Percentiles rank a stretch among this genome's conserved stretches.
phyloP scores from a whole-genome alignment of 2,329 filamentous ascomycete species.

The Thielaviopsis musarum region DNA sequence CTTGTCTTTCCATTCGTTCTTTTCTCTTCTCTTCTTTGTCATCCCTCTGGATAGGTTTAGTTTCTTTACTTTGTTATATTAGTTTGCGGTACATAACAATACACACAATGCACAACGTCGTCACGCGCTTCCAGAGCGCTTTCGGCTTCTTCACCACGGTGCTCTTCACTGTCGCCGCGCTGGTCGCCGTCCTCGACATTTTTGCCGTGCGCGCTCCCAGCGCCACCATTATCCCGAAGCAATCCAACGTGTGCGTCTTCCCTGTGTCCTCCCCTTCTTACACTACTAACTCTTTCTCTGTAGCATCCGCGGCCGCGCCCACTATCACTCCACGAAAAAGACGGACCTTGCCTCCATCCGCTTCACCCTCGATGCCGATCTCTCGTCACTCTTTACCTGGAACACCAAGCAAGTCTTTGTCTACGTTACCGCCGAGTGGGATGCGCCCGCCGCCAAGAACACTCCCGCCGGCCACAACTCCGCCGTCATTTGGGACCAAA shows the following conservation, averaged over 20 bases:
- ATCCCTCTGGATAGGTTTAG: background rate
- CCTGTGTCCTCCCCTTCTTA: background rate
- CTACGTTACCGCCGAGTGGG: constrained; percentile 75
- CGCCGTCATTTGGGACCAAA: constrained; percentile 89
- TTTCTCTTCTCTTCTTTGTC: background rate
- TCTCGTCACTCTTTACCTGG: constrained; percentile 90
- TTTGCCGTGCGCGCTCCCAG: constrained; percentile 50
- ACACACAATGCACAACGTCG: constrained; percentile 62
- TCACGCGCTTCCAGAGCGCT: constrained; percentile 75
- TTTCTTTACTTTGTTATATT: background rate
- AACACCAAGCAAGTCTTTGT: constrained; percentile 98
- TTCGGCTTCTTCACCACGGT: constrained; percentile 98
- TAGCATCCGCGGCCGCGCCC: constrained; percentile 77
- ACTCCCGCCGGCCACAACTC: constrained; percentile 27
- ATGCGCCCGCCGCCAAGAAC: constrained; percentile 18
- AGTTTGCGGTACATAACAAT: too few relatives aligned
- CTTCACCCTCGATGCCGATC: constrained; percentile 84
- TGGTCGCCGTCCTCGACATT: constrained; percentile 71
- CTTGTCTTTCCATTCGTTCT: background rate
- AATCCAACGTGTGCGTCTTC: constrained; percentile 63
- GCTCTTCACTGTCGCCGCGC: constrained; percentile 58
- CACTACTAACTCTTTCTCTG: constrained; percentile 1
- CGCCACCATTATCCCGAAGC: constrained; percentile 45
- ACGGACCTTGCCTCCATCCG: constrained; percentile 92
- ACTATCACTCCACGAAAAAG: constrained; percentile 84